phyloP scores from a whole-genome alignment of 768 basidiomycete species.

The Lyophyllum atratum region DNA sequence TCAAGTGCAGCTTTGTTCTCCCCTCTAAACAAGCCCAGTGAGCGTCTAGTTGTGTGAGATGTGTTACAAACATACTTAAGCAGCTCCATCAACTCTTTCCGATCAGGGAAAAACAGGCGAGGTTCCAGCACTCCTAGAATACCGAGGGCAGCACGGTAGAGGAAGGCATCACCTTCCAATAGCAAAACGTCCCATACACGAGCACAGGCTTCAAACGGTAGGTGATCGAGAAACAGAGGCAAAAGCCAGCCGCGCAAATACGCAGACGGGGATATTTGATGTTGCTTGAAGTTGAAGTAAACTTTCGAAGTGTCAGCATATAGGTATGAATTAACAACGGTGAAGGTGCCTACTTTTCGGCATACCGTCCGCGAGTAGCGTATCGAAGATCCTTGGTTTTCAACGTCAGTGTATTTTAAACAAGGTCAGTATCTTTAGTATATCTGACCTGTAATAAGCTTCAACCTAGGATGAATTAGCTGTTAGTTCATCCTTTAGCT shows the following conservation, averaged over 20 bases:
- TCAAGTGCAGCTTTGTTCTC: conserved; percentile 83
- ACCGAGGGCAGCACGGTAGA: conserved; percentile 83
- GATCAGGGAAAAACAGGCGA: conserved; percentile 86
- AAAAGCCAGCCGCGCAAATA: conserved; percentile 85
- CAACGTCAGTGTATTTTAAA: background rate
- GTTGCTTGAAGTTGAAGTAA: conserved; percentile 94
- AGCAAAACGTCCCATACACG: conserved; percentile 87
- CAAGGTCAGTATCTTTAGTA: background rate
- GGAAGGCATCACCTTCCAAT: conserved; percentile 88
- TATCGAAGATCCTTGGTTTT: conserved; percentile 82
- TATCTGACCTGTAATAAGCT: conserved; percentile 80
- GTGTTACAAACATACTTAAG: conserved; percentile 52
- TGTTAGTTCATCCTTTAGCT: conserved; percentile 2
- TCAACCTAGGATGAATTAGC: conserved; percentile 59
- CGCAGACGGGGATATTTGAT: conserved; percentile 83
- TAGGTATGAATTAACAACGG: background rate
- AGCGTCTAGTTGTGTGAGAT: conserved; percentile 5
- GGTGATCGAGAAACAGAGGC: conserved; percentile 78
- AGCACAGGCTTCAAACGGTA: conserved; percentile 91
- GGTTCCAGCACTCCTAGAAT: conserved; percentile 83
- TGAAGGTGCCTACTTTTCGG: conserved; percentile 71
- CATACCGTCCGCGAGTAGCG: conserved; percentile 89
- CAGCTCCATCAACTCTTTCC: conserved; percentile 75
- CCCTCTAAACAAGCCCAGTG: conserved; percentile 48
- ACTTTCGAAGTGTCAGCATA: conserved; percentile 43